Percentiles rank a stretch among this genome's conserved stretches.
Conservation (phyloP, 345 rosid species). For the Lumnitzera littorea region DNA sequence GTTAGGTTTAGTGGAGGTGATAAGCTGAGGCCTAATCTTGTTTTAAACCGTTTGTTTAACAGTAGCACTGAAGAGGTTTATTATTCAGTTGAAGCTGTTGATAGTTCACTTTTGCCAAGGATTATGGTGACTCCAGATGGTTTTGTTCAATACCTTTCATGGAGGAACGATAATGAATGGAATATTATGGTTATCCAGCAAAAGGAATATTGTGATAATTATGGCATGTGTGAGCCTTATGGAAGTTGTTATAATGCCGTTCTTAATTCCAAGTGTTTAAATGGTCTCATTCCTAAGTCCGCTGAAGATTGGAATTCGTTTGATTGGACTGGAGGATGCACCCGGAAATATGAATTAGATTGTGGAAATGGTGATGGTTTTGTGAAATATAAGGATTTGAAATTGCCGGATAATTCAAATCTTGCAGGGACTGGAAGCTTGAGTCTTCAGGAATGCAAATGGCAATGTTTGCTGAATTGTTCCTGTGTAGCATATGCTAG, state of each 20-base stretch:
- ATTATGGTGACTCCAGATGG: constrained; percentile 18
- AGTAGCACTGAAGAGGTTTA: constrained; percentile 15
- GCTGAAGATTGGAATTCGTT: constrained; percentile 6
- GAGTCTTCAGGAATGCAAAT: constrained; percentile 16
- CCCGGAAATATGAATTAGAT: constrained; percentile 6
- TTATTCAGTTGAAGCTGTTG: constrained; percentile 6
- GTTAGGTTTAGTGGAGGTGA: constrained; percentile 18
- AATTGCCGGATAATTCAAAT: constrained; percentile 9
- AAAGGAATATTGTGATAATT: constrained; percentile 26
- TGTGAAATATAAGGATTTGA: constrained; percentile 18
- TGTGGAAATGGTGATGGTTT: constrained; percentile 21
- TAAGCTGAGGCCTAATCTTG: constrained; percentile 12
- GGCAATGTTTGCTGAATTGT: constrained; percentile 23
- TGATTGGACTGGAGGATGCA: constrained; percentile 22
- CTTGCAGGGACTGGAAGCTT: constrained; percentile 1
- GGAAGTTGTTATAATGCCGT: constrained; percentile 12
- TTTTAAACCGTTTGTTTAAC: constrained; percentile 14
- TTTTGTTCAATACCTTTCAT: constrained; percentile 11
- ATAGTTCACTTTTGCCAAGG: constrained; percentile 9
- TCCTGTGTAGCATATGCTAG: constrained; percentile 24
- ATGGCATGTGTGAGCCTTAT: constrained; percentile 16
- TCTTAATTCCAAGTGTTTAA: constrained; percentile 20
- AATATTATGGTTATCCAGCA: constrained; percentile 14
- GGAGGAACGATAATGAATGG: constrained; percentile 7
- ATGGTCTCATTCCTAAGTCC: constrained; percentile 21